phyloP scores from a whole-genome alignment of 345 rosid species.

The Hibiscus mutabilis region DNA sequence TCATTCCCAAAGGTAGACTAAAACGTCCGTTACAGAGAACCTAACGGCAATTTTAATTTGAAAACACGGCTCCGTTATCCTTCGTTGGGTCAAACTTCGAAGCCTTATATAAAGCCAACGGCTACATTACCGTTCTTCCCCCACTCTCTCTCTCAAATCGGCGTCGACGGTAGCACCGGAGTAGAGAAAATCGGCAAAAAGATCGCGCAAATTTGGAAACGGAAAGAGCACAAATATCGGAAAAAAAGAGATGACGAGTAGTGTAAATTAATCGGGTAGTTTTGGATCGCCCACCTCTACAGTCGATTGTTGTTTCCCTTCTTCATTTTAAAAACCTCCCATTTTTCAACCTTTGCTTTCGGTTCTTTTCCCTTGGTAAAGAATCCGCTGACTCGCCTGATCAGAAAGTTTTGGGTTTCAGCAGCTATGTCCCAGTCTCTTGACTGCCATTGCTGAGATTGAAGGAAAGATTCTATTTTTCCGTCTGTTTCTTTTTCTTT shows the following conservation, averaged over 20 bases:
- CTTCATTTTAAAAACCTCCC: constrained; percentile 13
- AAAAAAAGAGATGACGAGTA: neutral
- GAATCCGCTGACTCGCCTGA: constrained; percentile 5
- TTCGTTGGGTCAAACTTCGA: constrained; percentile 24
- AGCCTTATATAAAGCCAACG: constrained; percentile 40
- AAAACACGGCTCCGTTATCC: constrained; percentile 7
- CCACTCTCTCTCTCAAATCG: constrained; percentile 6
- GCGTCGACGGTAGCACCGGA: constrained; percentile 18
- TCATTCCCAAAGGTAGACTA: no score
- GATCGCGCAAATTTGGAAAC: constrained; percentile 15
- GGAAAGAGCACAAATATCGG: constrained; percentile 16
- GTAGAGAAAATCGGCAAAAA: constrained; percentile 33
- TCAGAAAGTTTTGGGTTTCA: neutral
- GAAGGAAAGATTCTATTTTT: neutral
- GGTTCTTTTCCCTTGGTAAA: constrained; percentile 41
- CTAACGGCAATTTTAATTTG: neutral
- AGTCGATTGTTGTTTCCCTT: neutral
- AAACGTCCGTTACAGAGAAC: no score
- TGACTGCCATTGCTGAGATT: constrained; percentile 3
- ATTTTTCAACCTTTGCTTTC: constrained; percentile 14
- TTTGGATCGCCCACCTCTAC: constrained; percentile 16
- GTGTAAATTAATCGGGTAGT: constrained; percentile 13
- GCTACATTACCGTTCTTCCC: constrained; percentile 25
- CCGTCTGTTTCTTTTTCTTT: neutral
- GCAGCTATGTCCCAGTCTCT: constrained; percentile 5